These are phyloP conservation scores for Colletotrichum simmondsii DNA, from an alignment of 2,329 filamentous ascomycete species.

Conservation along the genomic window DNA sequence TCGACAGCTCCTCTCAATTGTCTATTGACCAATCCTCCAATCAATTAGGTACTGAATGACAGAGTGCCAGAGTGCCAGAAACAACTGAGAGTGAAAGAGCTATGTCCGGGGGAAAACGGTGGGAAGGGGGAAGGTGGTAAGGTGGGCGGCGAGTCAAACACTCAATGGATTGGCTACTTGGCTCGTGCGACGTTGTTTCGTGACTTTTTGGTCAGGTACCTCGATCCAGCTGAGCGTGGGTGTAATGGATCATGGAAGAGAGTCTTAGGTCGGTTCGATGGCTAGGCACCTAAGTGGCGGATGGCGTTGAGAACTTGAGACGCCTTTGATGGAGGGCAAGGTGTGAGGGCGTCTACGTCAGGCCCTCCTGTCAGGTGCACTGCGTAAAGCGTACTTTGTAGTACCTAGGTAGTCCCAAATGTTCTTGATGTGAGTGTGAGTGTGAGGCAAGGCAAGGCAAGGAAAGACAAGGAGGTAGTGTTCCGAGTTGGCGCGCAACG, in stretches of 20 bases:
- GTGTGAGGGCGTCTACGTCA: slow-evolving; percentile 27
- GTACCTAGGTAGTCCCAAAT: neutral
- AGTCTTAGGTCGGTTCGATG: neutral
- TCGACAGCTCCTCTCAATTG: slow-evolving; percentile 3
- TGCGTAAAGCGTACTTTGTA: neutral
- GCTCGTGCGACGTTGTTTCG: slow-evolving; percentile 29
- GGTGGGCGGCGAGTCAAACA: slow-evolving; percentile 26
- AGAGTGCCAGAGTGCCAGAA: neutral
- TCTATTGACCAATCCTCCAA: slow-evolving; percentile 22
- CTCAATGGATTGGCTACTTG: neutral
- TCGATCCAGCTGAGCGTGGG: slow-evolving; percentile 20
- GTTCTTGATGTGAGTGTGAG: neutral
- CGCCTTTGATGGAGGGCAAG: slow-evolving; percentile 8
- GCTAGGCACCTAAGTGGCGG: neutral
- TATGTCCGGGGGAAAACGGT: slow-evolving; percentile 9
- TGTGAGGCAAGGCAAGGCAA: neutral
- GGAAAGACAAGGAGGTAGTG: slow-evolving; percentile 6
- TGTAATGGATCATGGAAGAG: neutral
- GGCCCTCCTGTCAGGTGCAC: slow-evolving; percentile 20
- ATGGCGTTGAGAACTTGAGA: slow-evolving; percentile 1
- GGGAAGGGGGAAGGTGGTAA: slow-evolving; percentile 2
- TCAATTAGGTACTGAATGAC: neutral
- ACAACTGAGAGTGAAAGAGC: neutral
- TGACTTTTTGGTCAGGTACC: slow-evolving; percentile 19
- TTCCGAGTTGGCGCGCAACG: slow-evolving; percentile 10